Base-by-base conservation (phyloP, 164 flowering plant species). In the Vitis riparia region DNA sequence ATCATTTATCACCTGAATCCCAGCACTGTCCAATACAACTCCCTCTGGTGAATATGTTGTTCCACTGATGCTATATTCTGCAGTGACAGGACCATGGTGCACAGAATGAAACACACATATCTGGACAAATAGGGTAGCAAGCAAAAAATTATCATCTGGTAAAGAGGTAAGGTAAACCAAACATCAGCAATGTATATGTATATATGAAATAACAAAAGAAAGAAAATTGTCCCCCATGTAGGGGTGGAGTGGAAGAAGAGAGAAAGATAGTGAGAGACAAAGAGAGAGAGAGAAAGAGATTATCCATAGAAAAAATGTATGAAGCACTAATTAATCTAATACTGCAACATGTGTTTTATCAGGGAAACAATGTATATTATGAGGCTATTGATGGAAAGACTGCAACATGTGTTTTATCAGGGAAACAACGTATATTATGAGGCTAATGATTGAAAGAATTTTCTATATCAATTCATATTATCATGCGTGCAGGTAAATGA, bases 41-140 rank as follows among this genome's bases (percentile, higher is more conserved):
- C 99, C 99, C 66, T 92, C 98, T 10, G 99, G 99, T 27, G 99
- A 93, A 82, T 87, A 95, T 47, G 97, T 95, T 69, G 98, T 91
- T 63, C 99, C 98, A 77, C 84, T 89, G 17, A 95, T 94, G 79
- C 66, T 74, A 74, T 84, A 95, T 71, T 95, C 99, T 64, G 83
- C 66, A 61, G 89, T 76, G 55, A 77, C 44, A 29, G 92, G 84
- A 66, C 86, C 87, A 67, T 60, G 87, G 64, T 78, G 79, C 55
- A 76, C 77, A 61, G 97, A 86, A 61, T 78, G 82, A 77, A 91
- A 84, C 59, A 90, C 94, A 76, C 96, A 95, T 30, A 95, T 81
- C 99, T 95, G 85, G 57, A 68, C 5, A 75, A 63, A 60, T 32
- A 52, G 29, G 50, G n/a, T 23, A 23, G 59, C 44, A 6, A 37